Evolutionary conservation across 495 filamentous ascomycete species (phyloP), one percentile per base, ranked within the genome.

Genomic region (Melanomma pulvis-pyrius): DNA sequence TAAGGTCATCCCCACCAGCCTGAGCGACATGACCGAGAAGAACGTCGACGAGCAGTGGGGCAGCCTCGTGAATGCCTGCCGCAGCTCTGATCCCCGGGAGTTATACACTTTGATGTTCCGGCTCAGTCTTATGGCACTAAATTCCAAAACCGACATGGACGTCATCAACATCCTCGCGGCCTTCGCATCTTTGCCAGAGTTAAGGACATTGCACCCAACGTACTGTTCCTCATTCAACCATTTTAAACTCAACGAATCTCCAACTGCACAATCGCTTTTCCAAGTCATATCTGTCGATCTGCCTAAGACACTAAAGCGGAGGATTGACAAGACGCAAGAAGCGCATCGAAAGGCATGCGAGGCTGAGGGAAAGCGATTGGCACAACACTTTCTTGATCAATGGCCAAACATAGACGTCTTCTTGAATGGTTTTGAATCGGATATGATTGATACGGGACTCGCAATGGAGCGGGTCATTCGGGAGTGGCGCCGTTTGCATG

Each of bases 401-500:
- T 67, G 63, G 63, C 63, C 63, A 26, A 52, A 41, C 30, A 5
- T n/a, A 28, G 49, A 22, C 9, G 39, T 50, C 30, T 41, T 1
- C 21, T 25, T 39, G 22, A 24, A 28, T 8, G 56, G 32, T 30
- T 61, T 67, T 17, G 15, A 60, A 5, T 60, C 56, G 29, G 24
- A 15, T 8, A 26, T 46, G 1, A 51, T 67, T 28, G 49, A 67
- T 61, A 36, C 36, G 26, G 34, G 28, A 21, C 30, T 61, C n/a
- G 63, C 81, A 0, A 32, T 84, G 21, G 67, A 80, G 4, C 67
- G 59, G 0, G 70, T 86, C 22, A 25, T 61, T 6, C 75, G 78
- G 1, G 83, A 86, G 59, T 87, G 84, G 84, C 39, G 67, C 30
- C 77, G 82, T 0, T 63, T 81, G 30, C 77, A 73, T 29, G 70